Conservation (phyloP, 495 filamentous ascomycete species). For the Daldinia vernicosa region DNA sequence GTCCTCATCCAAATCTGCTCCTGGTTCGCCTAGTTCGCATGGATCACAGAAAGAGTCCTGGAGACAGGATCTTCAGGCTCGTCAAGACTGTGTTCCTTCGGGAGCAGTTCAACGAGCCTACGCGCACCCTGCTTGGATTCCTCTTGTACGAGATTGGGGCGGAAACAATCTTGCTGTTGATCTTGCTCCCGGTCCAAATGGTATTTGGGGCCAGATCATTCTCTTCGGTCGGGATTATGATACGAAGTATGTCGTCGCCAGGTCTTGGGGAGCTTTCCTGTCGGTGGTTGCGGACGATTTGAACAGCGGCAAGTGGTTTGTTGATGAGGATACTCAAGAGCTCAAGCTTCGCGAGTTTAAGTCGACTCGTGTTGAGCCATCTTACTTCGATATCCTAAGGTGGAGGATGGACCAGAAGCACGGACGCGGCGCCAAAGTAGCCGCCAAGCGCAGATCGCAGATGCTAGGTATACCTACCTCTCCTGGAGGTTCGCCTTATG, state of each 20-base stretch:
- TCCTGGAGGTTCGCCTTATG: slow-evolving; percentile 63
- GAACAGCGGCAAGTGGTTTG: slow-evolving; percentile 81
- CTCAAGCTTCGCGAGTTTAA: slow-evolving; percentile 93
- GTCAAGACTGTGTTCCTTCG: slow-evolving; percentile 88
- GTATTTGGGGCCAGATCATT: slow-evolving; percentile 96
- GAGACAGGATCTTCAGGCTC: slow-evolving; percentile 84
- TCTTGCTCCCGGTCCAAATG: slow-evolving; percentile 88
- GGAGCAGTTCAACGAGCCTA: slow-evolving; percentile 91
- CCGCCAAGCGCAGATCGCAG: slow-evolving; percentile 54
- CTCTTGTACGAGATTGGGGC: slow-evolving; percentile 95
- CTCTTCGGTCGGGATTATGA: slow-evolving; percentile 98
- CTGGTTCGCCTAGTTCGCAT: slow-evolving; percentile 63
- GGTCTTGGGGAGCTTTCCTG: slow-evolving; percentile 90
- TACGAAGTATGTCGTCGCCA: slow-evolving; percentile 94
- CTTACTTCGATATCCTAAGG: slow-evolving; percentile 91
- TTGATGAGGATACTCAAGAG: slow-evolving; percentile 91
- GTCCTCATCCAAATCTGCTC: slow-evolving; percentile 58
- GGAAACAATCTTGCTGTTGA: slow-evolving; percentile 97
- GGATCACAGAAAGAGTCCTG: slow-evolving; percentile 69
- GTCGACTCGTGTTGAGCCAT: slow-evolving; percentile 84
- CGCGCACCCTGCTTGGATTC: slow-evolving; percentile 95
- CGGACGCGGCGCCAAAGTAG: slow-evolving; percentile 64
- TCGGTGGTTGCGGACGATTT: slow-evolving; percentile 90
- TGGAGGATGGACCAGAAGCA: slow-evolving; percentile 96
- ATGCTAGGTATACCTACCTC: slow-evolving; percentile 48